phyloP scores from a whole-genome alignment of 1,284 basidiomycete species.

The Vanrija pseudolonga region DNA sequence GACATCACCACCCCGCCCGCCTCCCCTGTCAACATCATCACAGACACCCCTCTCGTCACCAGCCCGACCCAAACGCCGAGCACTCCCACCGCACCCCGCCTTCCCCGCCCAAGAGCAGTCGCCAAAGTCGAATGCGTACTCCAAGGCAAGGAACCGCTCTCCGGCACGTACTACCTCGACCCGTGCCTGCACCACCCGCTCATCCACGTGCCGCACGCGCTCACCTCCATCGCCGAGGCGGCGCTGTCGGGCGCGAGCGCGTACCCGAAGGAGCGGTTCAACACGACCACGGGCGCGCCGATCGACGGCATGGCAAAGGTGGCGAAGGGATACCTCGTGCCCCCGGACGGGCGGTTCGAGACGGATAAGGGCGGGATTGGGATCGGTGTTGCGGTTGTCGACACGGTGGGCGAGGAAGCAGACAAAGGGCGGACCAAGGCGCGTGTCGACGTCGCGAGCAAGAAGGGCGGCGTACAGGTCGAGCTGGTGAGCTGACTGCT shows the following conservation, averaged over 20 bases:
- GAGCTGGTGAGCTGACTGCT: conserved; percentile 33
- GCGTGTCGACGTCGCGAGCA: conserved; percentile 31
- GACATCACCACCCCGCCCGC: too few species aligned
- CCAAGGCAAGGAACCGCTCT: conserved; percentile 28
- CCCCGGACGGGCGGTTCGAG: conserved; percentile 34
- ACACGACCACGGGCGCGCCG: conserved; percentile 33
- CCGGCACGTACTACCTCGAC: conserved; percentile 38
- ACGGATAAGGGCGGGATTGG: conserved; percentile 34
- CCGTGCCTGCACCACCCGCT: conserved; percentile 25
- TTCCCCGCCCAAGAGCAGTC: not conserved
- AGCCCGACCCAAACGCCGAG: conserved; percentile 18
- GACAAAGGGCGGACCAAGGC: conserved; percentile 34
- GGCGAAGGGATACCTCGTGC: conserved; percentile 32
- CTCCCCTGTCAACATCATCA: too few species aligned
- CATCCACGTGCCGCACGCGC: conserved; percentile 27
- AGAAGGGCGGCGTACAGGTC: conserved; percentile 33
- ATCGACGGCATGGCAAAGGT: conserved; percentile 38
- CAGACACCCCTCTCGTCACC: not conserved
- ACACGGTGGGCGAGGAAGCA: conserved; percentile 10
- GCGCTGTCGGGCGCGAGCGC: conserved; percentile 22
- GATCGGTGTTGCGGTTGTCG: conserved; percentile 31
- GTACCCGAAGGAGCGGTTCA: conserved; percentile 19
- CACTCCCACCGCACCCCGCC: conserved; percentile 16
- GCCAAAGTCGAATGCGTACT: conserved; percentile 1
- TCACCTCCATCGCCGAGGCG: conserved; percentile 30